Evolutionary conservation across 345 rosid genomes (phyloP).

Genomic region (Angophora floribunda): DNA sequence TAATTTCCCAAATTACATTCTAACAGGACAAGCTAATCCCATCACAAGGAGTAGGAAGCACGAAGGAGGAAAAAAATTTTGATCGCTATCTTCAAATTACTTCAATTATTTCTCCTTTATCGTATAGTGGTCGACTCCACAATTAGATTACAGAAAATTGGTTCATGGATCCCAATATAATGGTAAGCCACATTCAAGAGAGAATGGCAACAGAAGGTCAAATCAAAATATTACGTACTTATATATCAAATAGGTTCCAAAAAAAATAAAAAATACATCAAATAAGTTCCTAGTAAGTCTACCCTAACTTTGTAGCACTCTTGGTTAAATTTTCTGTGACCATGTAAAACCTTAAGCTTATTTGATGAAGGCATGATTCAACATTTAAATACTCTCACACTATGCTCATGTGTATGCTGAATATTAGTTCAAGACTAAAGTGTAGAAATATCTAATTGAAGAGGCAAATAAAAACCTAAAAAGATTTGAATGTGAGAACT

Average conservation of each 20-base stretch:
- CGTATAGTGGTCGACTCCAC: background rate
- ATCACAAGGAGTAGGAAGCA: background rate
- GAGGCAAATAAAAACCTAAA: no score
- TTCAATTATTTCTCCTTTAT: background rate
- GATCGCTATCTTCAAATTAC: background rate
- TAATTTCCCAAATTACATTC: background rate
- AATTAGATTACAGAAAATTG: background rate
- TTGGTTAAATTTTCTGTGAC: background rate
- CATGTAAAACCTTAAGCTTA: background rate
- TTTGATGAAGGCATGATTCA: background rate
- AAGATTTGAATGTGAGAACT: no score
- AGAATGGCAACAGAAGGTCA: background rate
- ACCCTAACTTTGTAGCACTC: background rate
- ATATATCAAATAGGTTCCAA: background rate
- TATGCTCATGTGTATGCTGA: fast-evolving
- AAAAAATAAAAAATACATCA: no score
- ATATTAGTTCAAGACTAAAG: background rate
- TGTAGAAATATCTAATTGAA: background rate
- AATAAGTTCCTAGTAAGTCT: background rate
- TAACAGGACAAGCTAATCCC: background rate
- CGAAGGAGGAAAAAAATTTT: background rate
- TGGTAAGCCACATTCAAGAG: background rate
- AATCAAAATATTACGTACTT: no score
- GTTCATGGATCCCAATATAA: background rate
- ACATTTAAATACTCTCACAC: background rate